phyloP scores from a whole-genome alignment of 176 grass and related monocot species.

The Hyparrhenia diplandra region DNA sequence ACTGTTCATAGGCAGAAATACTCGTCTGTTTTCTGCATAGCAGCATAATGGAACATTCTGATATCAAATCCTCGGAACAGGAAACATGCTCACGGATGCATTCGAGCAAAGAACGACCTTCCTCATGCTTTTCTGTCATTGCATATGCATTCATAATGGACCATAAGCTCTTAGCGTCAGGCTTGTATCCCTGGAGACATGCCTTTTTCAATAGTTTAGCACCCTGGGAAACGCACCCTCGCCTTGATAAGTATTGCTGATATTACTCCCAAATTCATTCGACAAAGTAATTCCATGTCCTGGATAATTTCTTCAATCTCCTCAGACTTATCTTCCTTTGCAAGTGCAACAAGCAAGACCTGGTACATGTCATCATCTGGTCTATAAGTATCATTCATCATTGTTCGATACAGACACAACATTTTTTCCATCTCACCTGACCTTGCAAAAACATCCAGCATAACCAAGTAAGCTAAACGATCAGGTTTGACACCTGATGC shows the following conservation, averaged over 20 bases:
- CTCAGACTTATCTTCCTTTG: constrained; percentile 34
- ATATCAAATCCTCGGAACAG: constrained; percentile 54
- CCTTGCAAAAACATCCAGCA: constrained; percentile 78
- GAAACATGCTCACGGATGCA: constrained; percentile 48
- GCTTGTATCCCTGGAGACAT: constrained; percentile 55
- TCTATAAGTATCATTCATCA: constrained; percentile 62
- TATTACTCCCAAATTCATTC: constrained; percentile 52
- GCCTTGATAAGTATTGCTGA: constrained; percentile 56
- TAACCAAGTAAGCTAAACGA: constrained; percentile 72
- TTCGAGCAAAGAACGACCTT: constrained; percentile 67
- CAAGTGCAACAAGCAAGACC: constrained; percentile 52
- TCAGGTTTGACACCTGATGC: constrained; percentile 76
- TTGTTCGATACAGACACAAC: constrained; percentile 60
- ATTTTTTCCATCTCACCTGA: constrained; percentile 58
- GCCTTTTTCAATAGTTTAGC: constrained; percentile 66
- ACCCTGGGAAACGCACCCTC: constrained; percentile 58
- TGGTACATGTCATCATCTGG: constrained; percentile 61
- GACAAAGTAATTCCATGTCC: constrained; percentile 68
- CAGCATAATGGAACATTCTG: constrained; percentile 75
- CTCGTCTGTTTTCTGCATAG: constrained; percentile 51
- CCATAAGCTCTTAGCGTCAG: constrained; percentile 57
- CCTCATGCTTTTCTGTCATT: constrained; percentile 40
- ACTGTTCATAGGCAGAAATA: constrained; percentile 59
- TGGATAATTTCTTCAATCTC: constrained; percentile 63
- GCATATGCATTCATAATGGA: constrained; percentile 64